Conservation (phyloP, 768 basidiomycete genomes). For the Pulveroboletus sp. region DNA sequence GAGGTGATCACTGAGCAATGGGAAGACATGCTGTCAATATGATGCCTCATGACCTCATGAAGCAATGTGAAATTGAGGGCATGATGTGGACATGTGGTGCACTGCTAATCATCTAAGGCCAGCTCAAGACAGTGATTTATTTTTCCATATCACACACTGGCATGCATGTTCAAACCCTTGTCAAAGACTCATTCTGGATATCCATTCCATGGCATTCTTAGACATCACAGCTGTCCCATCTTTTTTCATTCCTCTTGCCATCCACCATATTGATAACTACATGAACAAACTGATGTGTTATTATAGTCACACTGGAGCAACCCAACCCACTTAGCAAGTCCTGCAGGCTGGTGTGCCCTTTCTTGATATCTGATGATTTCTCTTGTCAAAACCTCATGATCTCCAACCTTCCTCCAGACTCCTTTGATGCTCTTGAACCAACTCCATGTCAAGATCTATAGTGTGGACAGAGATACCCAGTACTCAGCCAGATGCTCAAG, state of each 20-base stretch:
- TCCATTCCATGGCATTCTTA: slow-evolving; percentile 6
- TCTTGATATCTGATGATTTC: no score
- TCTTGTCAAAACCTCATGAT: no score
- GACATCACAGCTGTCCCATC: slow-evolving; percentile 1
- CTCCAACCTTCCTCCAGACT: no score
- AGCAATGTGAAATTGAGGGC: not conserved
- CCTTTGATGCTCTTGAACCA: no score
- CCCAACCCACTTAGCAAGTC: no score
- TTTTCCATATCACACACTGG: not conserved
- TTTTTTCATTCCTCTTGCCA: not conserved
- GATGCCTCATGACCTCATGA: not conserved
- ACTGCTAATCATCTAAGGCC: not conserved
- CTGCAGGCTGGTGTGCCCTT: no score
- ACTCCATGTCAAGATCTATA: no score
- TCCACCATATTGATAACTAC: not conserved
- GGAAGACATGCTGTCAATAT: slow-evolving; percentile 54
- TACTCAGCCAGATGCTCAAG: no score
- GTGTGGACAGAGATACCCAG: no score
- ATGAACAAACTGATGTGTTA: not conserved
- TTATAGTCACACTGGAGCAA: not conserved
- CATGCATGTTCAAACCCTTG: no score
- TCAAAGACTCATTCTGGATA: not conserved
- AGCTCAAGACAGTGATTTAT: not conserved
- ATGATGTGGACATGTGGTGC: not conserved
- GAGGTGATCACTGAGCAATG: slow-evolving; percentile 56